Evolutionary conservation across 495 filamentous ascomycete species (phyloP), one percentile per base, ranked within the genome.

Genomic region (Platismatia glauca): DNA sequence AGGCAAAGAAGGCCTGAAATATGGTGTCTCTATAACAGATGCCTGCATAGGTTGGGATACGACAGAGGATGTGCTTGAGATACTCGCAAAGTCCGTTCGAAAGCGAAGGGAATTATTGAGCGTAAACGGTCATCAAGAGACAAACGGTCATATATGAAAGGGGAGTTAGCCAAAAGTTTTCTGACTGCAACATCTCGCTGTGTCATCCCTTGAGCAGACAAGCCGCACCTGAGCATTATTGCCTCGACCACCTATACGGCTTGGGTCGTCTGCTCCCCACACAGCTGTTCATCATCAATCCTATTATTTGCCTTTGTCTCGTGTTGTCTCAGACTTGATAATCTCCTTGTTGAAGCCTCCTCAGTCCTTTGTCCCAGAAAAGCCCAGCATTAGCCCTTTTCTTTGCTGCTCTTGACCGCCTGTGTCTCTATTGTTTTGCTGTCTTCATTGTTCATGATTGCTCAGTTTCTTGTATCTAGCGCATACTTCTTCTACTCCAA

Each of bases 21-120:
- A 90, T 78, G 94, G 94, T 69, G 90, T 98, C 67, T 91, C 87
- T 74, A 97, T 98, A 74, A 98, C 94, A 2, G 94, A 98, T 73
- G 94, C 95, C 52, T 98, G 94, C 76, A 95, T 98, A 68, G 80
- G 91, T 78, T 98, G 94, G 94, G 88, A 95, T 46, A 79, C 77
- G 43, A 98, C 94, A 0, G 87, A 95, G 56, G 78, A 84, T 6
- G 88, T 94, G 2, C 81, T 98, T n/a, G 86, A 95, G 67, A 82
- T 89, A 68, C 82, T 98, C 7, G 95, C 94, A 13, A 86, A 86
- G 31, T 89, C 89, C n/a, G 88, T 97, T 44, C 82, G 85, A 39
- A 86, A 83, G 35, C 82, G 94, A 70, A 81, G 94, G 50, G 71
- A 78, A 35, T 68, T 74, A 43, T 72, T 69, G 18, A 74, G 72